Conservation (phyloP, 2,329 filamentous ascomycete species). For the Fusarium poae region DNA sequence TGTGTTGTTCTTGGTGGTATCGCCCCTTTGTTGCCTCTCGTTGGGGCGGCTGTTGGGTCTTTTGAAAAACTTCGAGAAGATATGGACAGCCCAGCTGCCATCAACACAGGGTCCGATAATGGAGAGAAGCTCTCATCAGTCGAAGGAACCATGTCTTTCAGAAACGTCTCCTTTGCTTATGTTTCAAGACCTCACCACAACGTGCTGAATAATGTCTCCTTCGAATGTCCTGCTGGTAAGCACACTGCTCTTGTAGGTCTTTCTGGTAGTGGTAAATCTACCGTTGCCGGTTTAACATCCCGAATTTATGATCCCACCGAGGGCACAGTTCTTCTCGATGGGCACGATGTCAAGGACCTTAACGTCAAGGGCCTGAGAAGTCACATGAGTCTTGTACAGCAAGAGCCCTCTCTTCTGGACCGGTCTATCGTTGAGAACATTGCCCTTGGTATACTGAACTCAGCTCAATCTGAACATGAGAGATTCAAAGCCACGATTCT, state of each 20-base stretch:
- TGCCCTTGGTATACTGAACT: slow-evolving; percentile 63
- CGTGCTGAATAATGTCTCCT: slow-evolving; percentile 60
- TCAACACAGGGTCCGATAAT: slow-evolving; percentile 57
- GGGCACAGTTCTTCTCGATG: slow-evolving; percentile 63
- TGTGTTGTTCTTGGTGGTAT: slow-evolving; percentile 73
- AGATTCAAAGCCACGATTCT: slow-evolving; percentile 62
- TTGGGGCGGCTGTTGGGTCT: slow-evolving; percentile 68
- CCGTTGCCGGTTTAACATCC: slow-evolving; percentile 66
- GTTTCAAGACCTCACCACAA: slow-evolving; percentile 57
- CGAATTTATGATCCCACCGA: slow-evolving; percentile 69
- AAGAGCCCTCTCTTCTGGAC: slow-evolving; percentile 60
- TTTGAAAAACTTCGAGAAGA: slow-evolving; percentile 70
- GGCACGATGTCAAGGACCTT: slow-evolving; percentile 60
- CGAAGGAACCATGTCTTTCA: slow-evolving; percentile 55
- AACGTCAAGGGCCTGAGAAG: slow-evolving; percentile 61
- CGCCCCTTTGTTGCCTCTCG: slow-evolving; percentile 72
- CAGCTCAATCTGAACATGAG: slow-evolving; percentile 55
- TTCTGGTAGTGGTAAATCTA: slow-evolving; percentile 70
- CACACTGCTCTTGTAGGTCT: slow-evolving; percentile 70
- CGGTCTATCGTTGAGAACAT: slow-evolving; percentile 66
- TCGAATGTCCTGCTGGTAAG: slow-evolving; percentile 63
- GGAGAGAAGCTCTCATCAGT: slow-evolving; percentile 60
- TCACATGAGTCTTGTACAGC: slow-evolving; percentile 60
- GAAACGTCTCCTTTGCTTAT: slow-evolving; percentile 61
- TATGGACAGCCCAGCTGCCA: slow-evolving; percentile 64